These are phyloP conservation scores for Yamadazyma sp. DNA, from an alignment of 805 yeast species.

Conservation along the genomic window DNA sequence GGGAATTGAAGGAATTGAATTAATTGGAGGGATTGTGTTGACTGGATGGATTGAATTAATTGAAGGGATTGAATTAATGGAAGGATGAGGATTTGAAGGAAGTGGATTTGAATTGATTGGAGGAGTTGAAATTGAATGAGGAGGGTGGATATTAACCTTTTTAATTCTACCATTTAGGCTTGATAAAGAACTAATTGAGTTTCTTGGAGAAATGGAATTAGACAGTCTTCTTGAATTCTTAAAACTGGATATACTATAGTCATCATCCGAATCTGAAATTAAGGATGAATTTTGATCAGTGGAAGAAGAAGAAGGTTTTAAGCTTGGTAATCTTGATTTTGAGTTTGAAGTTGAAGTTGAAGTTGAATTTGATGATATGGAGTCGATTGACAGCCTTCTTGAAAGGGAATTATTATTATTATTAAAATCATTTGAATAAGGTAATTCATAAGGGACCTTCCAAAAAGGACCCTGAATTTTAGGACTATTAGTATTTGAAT, in stretches of 20 bases:
- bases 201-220: slow-evolving; percentile 28
- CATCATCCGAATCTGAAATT: slow-evolving; percentile 32
- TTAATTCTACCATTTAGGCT: slow-evolving; percentile 30
- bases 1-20: neutral
- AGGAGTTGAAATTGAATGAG: slow-evolving; percentile 3
- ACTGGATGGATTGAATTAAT: neutral
- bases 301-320: slow-evolving; percentile 20
- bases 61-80: neutral
- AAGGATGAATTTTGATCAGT: slow-evolving; percentile 16
- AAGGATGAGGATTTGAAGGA: neutral
- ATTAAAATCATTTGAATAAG: slow-evolving; percentile 17
- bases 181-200: slow-evolving; percentile 29
- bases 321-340: slow-evolving; percentile 27
- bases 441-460: slow-evolving; percentile 63
- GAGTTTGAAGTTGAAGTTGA: slow-evolving; percentile 20
- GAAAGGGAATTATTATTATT: slow-evolving; percentile 8
- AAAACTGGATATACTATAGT: slow-evolving; percentile 24
- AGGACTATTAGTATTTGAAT: slow-evolving; percentile 17
- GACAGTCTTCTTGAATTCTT: slow-evolving; percentile 16
- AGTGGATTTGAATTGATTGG: slow-evolving; percentile 11
- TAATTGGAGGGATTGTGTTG: neutral
- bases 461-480: slow-evolving; percentile 50
- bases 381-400: slow-evolving; percentile 48
- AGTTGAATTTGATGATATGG: slow-evolving; percentile 46
- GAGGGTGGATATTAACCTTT: slow-evolving; percentile 13